Evolutionary conservation across 2,329 filamentous ascomycete genomes (phyloP), one percentile per base, ranked within the genome.

Genomic region (Aspergillus niger): DNA sequence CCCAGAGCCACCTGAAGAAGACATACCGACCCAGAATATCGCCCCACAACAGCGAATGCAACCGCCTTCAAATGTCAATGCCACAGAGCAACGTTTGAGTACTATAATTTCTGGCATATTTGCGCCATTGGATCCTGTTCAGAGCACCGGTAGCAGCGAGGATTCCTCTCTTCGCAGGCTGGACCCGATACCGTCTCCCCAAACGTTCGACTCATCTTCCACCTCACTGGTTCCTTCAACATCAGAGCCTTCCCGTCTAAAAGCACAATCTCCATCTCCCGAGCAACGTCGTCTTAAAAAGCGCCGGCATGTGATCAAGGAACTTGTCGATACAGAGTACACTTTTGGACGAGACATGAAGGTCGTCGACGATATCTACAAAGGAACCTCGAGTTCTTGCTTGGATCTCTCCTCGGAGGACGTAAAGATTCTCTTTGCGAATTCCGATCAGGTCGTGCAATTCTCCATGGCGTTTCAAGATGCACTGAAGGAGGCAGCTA

Each of bases 291-390:
- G 90, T n/a, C 81, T 98, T 8, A 86, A 86, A 53, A 90, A 94
- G 72, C 89, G 95, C 20, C 87, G 89, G 57, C 87, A 96, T 73
- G 87, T 96, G 51, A 89, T 98, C 69, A 93, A 94, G 72, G 95
- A 99, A 76, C 81, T 99, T 39, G 85, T 97, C 49, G 92, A 97
- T 70, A 99, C 95, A 0, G 95, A 99, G 74, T 88, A 92, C 51
- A 88, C 89, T 5, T 98, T 96, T 76, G 88, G 96, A 59, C 87
- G 92, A 65, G 95, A 99, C 74, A 94, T 99, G 91, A 97, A 93
- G 74, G 94, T 99, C 56, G 90, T 97, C 2, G 92, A 96, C 71
- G 93, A 98, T 72, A 98, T 99, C 57, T 99, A 98, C 82, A 96
- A 96, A 76, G 92, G 91, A 47, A 98, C 95, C 0, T 91, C 92